Base-by-base conservation (phyloP, 2,329 filamentous ascomycete genomes). In the Lasiodiplodia sp. region DNA sequence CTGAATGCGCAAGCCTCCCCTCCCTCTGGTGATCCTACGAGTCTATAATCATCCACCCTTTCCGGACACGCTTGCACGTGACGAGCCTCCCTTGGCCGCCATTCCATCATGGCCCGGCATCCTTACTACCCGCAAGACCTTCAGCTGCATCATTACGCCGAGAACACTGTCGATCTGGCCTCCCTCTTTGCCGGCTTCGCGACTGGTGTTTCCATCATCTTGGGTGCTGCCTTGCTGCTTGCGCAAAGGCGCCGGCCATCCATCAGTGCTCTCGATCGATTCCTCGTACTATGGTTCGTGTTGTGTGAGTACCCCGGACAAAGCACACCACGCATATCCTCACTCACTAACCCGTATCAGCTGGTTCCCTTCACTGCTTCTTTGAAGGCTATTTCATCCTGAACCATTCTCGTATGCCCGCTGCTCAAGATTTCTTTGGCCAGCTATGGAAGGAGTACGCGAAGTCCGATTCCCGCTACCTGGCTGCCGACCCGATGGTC, bases 361-460 rank as follows among this genome's bases (percentile, higher is more conserved):
- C 34, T 12, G 63, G 63, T 8, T 66, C 52, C 10, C 63, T 66
- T 14, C 63, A 66, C 47, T 66, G 63, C 25, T 66, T 66, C 63
- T 66, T 56, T 16, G 63, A 66, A 38, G 63, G 34, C 12, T 56
- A 66, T 38, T 66, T 66, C 34, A 21, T 66, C 14, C 23, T 44
- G n/a, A 66, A 66, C 25, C 51, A 56, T 23, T 12, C 49, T 2
- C 63, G 51, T n/a, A 68, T 68, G 67, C 58, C 58, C 10, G 21
- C 37, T 3, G 38, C 62, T 34, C 31, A 49, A 28, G 66, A 69
- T 40, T 62, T 57, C 40, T 84, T 87, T 57, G 85, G 82, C 37
- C 84, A 88, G 74, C 78, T 87, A 1, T 88, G 86, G 86, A 88
- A 87, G 73, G 86, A 88, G 72, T 87, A 88, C 77, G 82, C 86